Conservation (phyloP, 331 rosid genomes). For the Acacia concinna region DNA sequence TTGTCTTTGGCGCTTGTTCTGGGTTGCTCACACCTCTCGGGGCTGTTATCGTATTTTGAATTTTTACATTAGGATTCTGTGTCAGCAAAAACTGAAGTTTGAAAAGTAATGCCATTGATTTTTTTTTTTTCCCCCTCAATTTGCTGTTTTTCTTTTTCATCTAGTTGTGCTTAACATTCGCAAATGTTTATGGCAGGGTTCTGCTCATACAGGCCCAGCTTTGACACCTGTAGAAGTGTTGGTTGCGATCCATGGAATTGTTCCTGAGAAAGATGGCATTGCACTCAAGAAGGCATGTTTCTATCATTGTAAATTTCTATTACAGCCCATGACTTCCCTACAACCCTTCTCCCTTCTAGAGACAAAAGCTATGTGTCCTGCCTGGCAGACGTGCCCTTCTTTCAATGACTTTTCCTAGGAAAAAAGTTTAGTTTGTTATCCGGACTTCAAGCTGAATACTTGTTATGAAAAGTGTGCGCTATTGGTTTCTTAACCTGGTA, state of each 20-base stretch:
- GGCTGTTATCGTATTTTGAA: conserved; percentile 5
- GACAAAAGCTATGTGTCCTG: background rate
- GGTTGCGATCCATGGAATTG: conserved; percentile 92
- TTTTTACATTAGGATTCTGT: background rate
- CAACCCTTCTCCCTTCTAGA: background rate
- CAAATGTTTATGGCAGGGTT: conserved; percentile 68
- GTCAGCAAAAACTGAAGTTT: conserved; percentile 19
- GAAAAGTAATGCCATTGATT: background rate
- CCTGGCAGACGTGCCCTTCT: background rate
- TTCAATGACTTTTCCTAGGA: background rate
- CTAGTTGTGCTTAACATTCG: conserved; percentile 27
- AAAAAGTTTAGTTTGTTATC: background rate
- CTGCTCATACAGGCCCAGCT: conserved; percentile 99
- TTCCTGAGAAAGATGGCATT: conserved; percentile 86
- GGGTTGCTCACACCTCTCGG: background rate
- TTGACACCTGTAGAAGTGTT: conserved; percentile 92
- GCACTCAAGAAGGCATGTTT: conserved; percentile 84
- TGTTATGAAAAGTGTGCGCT: background rate
- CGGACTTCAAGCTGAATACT: background rate
- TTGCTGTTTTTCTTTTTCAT: background rate
- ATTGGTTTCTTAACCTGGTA: background rate
- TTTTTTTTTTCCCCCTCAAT: too few relatives aligned
- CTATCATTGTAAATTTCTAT: conserved; percentile 14
- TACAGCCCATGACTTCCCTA: background rate
- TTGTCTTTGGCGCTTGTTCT: conserved; percentile 6